Percentiles rank a stretch among this genome's conserved stretches.
phyloP scores from a whole-genome alignment of 495 filamentous ascomycete genomes.

The Xylaria intraflava region DNA sequence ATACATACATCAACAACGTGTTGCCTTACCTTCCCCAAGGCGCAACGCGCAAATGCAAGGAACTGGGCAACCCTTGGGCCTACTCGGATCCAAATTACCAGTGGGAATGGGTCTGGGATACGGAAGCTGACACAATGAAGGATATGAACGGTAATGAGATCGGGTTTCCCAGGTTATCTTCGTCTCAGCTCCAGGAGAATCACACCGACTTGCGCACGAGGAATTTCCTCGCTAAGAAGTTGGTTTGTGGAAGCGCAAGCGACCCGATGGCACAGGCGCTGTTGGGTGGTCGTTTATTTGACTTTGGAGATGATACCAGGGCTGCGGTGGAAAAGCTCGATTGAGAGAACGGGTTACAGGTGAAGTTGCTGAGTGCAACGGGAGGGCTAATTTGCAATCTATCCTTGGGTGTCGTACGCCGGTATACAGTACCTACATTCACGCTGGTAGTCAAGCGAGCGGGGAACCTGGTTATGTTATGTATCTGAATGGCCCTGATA shows the following conservation, averaged over 20 bases:
- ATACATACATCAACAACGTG: slow-evolving; percentile 22
- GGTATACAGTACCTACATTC: no score
- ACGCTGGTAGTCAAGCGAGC: no score
- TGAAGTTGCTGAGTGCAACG: no score
- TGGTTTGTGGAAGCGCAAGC: slow-evolving; percentile 18
- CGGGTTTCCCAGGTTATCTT: slow-evolving; percentile 24
- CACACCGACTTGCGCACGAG: slow-evolving; percentile 8
- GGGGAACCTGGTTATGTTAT: no score
- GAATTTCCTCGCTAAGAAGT: slow-evolving; percentile 18
- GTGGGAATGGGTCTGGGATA: slow-evolving; percentile 25
- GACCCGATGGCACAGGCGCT: slow-evolving; percentile 17
- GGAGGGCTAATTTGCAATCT: no score
- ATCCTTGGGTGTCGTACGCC: no score
- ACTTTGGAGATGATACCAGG: slow-evolving; percentile 18
- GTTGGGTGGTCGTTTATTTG: slow-evolving; percentile 14
- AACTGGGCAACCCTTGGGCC: slow-evolving; percentile 24
- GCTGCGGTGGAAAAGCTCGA: slow-evolving; percentile 7
- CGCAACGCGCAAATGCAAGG: slow-evolving; percentile 25
- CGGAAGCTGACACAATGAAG: slow-evolving; percentile 29
- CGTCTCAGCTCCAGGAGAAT: slow-evolving; percentile 3
- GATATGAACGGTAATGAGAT: slow-evolving; percentile 34
- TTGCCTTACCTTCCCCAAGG: slow-evolving; percentile 23
- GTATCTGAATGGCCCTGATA: no score
- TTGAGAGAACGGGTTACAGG: neutral
- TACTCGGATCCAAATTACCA: slow-evolving; percentile 16